phyloP scores from a whole-genome alignment of 345 rosid species.

The Triadica sebifera region DNA sequence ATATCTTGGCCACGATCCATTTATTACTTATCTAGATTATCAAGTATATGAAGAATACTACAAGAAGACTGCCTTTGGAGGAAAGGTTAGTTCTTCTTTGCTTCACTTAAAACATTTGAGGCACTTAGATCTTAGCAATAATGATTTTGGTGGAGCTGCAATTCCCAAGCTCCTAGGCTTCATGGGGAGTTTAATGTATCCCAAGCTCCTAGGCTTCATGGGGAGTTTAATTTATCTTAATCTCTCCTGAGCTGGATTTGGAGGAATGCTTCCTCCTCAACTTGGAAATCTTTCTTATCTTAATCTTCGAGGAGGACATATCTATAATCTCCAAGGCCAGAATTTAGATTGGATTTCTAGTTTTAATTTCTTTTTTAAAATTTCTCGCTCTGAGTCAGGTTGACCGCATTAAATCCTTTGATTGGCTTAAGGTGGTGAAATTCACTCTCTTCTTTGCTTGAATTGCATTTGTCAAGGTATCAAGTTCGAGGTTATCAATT shows the following conservation, averaged over 20 bases:
- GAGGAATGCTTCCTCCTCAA: conserved; percentile 24
- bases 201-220: too few relatives aligned
- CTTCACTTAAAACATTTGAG: conserved; percentile 20
- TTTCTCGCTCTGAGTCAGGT: conserved; percentile 15
- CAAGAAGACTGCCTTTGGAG: conserved; percentile 11
- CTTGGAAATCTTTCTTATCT: conserved; percentile 32
- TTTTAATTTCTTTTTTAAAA: conserved; percentile 16
- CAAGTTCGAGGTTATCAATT: background rate
- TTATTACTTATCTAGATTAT: background rate
- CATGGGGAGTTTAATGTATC: conserved; percentile 8
- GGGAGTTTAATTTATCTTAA: too few relatives aligned
- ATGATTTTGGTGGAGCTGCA: background rate
- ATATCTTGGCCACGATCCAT: background rate
- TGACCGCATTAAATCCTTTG: conserved; percentile 12
- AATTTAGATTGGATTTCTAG: conserved; percentile 28
- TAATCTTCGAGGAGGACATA: background rate
- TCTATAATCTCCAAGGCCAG: background rate
- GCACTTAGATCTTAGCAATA: conserved; percentile 24
- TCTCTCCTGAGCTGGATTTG: conserved; percentile 24
- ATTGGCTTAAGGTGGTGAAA: conserved; percentile 15
- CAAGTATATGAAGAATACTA: background rate
- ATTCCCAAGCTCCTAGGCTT: conserved; percentile 18
- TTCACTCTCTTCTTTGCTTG: conserved; percentile 18
- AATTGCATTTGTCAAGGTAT: conserved; percentile 8
- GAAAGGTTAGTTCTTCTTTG: conserved; percentile 26